A percentile compares a stretch with the other conserved stretches of the same genome.
Conservation (phyloP, 2,329 filamentous ascomycete genomes). For the Sporothrix euskadiensis region DNA sequence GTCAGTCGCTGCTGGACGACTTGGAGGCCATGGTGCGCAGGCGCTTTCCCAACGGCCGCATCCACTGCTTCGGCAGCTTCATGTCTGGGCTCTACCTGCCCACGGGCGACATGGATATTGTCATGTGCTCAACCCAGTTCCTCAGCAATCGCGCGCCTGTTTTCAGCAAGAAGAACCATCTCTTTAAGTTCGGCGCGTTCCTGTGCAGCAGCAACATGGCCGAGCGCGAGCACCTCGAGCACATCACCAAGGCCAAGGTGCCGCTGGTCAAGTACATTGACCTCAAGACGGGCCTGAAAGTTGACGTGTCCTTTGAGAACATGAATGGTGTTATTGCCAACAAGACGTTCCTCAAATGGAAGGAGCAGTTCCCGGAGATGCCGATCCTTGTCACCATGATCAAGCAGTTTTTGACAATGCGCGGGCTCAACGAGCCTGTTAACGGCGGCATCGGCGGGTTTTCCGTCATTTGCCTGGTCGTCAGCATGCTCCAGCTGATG, state of each 20-base stretch:
- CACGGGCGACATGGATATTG: conserved; percentile 90
- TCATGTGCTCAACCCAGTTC: conserved; percentile 66
- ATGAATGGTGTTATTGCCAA: conserved; percentile 77
- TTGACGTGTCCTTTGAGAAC: conserved; percentile 96
- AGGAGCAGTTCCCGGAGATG: conserved; percentile 76
- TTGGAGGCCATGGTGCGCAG: conserved; percentile 61
- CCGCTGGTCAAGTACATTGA: conserved; percentile 93
- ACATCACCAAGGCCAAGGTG: conserved; percentile 76
- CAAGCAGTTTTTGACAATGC: conserved; percentile 90
- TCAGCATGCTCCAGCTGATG: conserved; percentile 81
- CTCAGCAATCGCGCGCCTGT: conserved; percentile 53
- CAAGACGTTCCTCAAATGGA: conserved; percentile 79
- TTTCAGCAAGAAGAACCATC: conserved; percentile 53
- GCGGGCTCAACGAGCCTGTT: conserved; percentile 86
- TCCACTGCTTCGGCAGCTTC: conserved; percentile 88
- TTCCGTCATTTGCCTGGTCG: conserved; percentile 88
- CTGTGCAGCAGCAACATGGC: conserved; percentile 60
- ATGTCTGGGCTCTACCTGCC: conserved; percentile 73
- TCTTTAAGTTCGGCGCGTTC: conserved; percentile 64
- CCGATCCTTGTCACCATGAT: conserved; percentile 80
- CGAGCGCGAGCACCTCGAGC: conserved; percentile 58
- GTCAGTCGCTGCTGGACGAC: conserved; percentile 69
- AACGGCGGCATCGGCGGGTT: conserved; percentile 92
- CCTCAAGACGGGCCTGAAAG: conserved; percentile 70
- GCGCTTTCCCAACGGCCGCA: conserved; percentile 60